Base-by-base conservation (phyloP, 257 asterid genomes). In the Salvia rosmarinus region DNA sequence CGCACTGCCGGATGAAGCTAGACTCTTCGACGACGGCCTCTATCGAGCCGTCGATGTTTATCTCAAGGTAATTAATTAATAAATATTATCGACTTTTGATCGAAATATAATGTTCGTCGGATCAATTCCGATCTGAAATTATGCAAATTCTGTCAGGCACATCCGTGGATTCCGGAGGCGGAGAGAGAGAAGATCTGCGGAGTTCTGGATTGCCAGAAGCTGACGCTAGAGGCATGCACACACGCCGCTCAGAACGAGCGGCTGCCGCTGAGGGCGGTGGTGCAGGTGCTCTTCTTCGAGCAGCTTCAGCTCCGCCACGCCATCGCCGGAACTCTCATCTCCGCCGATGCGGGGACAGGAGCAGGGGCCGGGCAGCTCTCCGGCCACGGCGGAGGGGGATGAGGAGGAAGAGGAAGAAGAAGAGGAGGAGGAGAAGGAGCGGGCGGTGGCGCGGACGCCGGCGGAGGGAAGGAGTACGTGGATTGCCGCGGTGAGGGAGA, bases 291-390 rank as follows among this genome's bases (percentile, higher is more conserved):
- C 23, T 95, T 95, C 56, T 91, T 89, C 78, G 99, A 95, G 89
- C 99, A 95, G 71, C 88, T 91, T n/a, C 99, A 91, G 84, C 98
- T 95, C 79, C 96, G 99, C 67, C 98, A 89, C 50, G 95, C 97
- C 44, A 94, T 94, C 0, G 89, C 97, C 64, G 96, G 98, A 16
- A 86, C 89, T 13, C 78, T 92, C 5, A 72, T 86, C 59, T 73
- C 83, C 16, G 85, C 78, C 4, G 95, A 89, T 5, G 75, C 62
- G 5, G 85, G 74, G 3, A 75, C 75, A 1, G 75, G 43, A 42
- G 61, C 16, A 14, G 87, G 80, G 37, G 79, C 68, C 7, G 73
- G 43, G 2, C 67, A 62, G 49, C 70, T 60, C 28, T 73, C 84
- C 4, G 74, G 67, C 2, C 20, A 78, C 11, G 82, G 47, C 55